Conservation (phyloP, 2,329 filamentous ascomycete species). For the Fusarium sp. region DNA sequence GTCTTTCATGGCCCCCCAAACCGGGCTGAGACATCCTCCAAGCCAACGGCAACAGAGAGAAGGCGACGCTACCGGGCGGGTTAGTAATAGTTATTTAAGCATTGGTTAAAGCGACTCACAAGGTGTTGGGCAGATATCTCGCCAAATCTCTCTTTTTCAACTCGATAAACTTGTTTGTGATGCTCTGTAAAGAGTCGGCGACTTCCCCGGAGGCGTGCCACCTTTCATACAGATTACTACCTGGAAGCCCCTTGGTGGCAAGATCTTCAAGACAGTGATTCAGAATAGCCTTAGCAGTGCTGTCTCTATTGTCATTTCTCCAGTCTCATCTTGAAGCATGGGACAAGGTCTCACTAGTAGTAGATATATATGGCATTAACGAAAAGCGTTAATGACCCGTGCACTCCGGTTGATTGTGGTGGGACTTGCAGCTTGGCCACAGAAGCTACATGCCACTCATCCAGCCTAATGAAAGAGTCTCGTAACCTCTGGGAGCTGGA, state of each 20-base stretch:
- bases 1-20: neutral
- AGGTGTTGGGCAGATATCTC: conserved; percentile 21
- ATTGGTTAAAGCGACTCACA: conserved; percentile 7
- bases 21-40: conserved; percentile 3
- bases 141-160: conserved; percentile 5
- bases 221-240: conserved; percentile 5
- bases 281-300: conserved; percentile 18
- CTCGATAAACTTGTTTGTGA: conserved; percentile 1
- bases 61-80: neutral
- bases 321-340: neutral
- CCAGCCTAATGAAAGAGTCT: neutral
- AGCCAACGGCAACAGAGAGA: conserved; percentile 8
- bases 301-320: neutral
- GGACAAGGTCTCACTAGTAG: conserved; percentile 6
- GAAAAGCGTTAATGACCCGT: conserved; percentile 15
- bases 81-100: neutral
- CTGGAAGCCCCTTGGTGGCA: neutral
- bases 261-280: conserved; percentile 1
- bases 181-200: conserved; percentile 6
- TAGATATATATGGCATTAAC: conserved; percentile 13
- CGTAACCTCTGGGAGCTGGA: neutral
- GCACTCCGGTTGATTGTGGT: neutral
- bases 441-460: conserved; percentile 16
- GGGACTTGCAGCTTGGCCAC: conserved; percentile 3
- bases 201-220: conserved; percentile 17